Evolutionary conservation across 2,329 filamentous ascomycete species (phyloP), one percentile per base, ranked within the genome.

Genomic region (Microthyrium microscopicum): DNA sequence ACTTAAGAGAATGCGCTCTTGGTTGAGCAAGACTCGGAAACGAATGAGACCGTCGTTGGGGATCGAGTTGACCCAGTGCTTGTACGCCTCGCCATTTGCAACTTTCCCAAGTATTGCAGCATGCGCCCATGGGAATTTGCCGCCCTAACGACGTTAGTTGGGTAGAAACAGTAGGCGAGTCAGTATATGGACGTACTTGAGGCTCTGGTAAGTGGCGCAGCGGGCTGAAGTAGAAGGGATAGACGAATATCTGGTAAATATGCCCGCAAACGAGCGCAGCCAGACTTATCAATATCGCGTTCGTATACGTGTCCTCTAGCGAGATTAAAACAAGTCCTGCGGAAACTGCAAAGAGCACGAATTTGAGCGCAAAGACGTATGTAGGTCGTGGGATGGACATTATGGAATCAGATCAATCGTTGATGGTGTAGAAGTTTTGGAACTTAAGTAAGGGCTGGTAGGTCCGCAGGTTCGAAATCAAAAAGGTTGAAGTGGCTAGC

Each of bases 141-240:
- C 41, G 6, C 43, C 43, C 50, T 54, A 5, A n/a, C n/a, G n/a
- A n/a, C n/a, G n/a, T n/a, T n/a, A n/a, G 12, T 15, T 16, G 20
- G 17, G 19, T 7, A 12, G 15, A 15, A 29, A 6, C 20, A 7
- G 5, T 9, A 13, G 13, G 31, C 15, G 4, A 8, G 11, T 17
- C 27, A 41, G 41, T 26, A 31, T 19, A 20, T 28, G 16, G 8
- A 47, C 60, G 44, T 44, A 67, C 65, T 26, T 56, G 45, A 4
- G 69, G 66, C 9, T 56, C 52, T 3, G 71, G 71, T 20, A 78
- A 46, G 44, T 71, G 53, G 38, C 67, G 62, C 28, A 77, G 43
- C 3, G 70, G 70, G 26, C 64, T 72, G 39, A 77, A 55, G 39
- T 60, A 67, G 25, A 58, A 52, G 4, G 72, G 73, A 44, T 72